These are phyloP conservation scores for Calonectria leucothoes DNA, from an alignment of 2,329 filamentous ascomycete species.

Conservation along the genomic window DNA sequence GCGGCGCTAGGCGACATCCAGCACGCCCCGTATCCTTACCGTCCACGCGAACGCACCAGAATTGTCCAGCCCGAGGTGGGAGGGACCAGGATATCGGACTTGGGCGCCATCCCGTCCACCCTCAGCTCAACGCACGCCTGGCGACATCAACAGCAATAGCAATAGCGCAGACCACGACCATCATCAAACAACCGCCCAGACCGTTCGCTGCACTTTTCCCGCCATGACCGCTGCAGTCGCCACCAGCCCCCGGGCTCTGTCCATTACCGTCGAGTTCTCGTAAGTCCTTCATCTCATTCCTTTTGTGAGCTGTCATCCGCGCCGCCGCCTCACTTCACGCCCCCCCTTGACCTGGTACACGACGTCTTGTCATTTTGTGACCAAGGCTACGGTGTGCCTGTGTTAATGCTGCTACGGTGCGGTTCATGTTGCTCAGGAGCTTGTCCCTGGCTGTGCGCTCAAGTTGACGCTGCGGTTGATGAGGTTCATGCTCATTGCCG, in stretches of 20 bases:
- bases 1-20: background rate
- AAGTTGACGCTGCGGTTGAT: slow-evolving; percentile 7
- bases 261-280: slow-evolving; percentile 79
- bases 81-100: slow-evolving; percentile 18
- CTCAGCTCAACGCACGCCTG: background rate
- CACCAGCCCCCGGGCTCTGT: slow-evolving; percentile 51
- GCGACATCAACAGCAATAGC: slow-evolving; percentile 1
- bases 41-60: background rate
- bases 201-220: slow-evolving; percentile 8
- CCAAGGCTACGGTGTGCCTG: background rate
- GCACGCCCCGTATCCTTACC: background rate
- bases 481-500: background rate
- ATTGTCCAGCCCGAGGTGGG: background rate
- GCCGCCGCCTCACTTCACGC: slow-evolving; percentile 22
- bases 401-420: background rate
- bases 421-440: slow-evolving; percentile 10
- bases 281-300: slow-evolving; percentile 46
- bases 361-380: slow-evolving; percentile 3
- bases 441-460: slow-evolving; percentile 13
- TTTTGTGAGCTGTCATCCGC: slow-evolving; percentile 41
- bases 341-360: slow-evolving; percentile 2
- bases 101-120: background rate
- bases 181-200: slow-evolving; percentile 1
- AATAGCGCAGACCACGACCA: slow-evolving; percentile 3
- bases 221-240: slow-evolving; percentile 30